These are phyloP conservation scores for Uronychia setigera DNA, from an alignment of 73 alveolate species.

Conservation along the genomic window DNA sequence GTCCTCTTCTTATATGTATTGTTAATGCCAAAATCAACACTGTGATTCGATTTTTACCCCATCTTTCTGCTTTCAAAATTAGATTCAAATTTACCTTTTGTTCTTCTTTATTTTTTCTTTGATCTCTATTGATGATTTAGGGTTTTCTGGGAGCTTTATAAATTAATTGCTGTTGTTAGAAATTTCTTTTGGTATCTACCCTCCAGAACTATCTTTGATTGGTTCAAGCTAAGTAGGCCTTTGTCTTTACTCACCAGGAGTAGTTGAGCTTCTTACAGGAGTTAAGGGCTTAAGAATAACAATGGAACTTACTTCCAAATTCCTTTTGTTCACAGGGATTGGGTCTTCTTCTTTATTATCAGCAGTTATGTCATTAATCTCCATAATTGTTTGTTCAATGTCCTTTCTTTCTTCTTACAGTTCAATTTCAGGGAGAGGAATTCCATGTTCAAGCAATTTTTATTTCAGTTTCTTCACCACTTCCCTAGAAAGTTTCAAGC, in stretches of 20 bases:
- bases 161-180: too few relatives aligned
- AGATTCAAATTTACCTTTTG: background rate
- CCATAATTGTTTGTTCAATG: background rate
- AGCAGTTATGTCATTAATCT: background rate
- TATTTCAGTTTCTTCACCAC: background rate
- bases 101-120: too few relatives aligned
- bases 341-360: background rate
- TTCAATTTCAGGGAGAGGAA: background rate
- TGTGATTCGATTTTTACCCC: background rate
- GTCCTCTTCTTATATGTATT: background rate
- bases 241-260: background rate
- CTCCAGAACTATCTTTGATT: too few relatives aligned
- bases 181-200: too few relatives aligned
- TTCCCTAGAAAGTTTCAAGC: background rate
- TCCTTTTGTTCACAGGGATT: too few relatives aligned
- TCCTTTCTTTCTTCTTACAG: background rate
- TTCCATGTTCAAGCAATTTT: background rate
- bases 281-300: background rate
- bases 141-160: too few relatives aligned
- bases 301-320: background rate
- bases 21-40: background rate
- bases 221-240: background rate
- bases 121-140: too few relatives aligned
- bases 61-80: background rate
- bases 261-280: background rate